These are phyloP conservation scores for Jatropha multifida DNA, from an alignment of 441 rosid genomes.

Conservation along the genomic window DNA sequence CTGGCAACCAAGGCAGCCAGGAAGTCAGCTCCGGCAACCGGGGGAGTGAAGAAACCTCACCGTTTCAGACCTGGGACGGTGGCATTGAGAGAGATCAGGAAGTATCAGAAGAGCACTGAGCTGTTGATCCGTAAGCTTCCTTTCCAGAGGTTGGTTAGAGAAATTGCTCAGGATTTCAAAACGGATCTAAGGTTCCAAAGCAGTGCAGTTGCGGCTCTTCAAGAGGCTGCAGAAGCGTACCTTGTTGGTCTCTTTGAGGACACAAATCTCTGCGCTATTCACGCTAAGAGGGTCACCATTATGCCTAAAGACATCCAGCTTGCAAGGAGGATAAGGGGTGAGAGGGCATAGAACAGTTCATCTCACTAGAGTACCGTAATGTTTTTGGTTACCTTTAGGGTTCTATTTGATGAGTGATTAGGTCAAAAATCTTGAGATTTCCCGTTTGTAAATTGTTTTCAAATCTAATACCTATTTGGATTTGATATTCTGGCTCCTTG, in stretches of 20 bases:
- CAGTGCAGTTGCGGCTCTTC: slow-evolving; percentile 6
- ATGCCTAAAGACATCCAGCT: slow-evolving; percentile 8
- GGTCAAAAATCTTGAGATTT: background rate
- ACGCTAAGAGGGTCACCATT: background rate
- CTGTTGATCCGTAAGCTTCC: slow-evolving; percentile 45
- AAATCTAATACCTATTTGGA: background rate
- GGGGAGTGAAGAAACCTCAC: slow-evolving; percentile 63
- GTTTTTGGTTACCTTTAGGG: no score
- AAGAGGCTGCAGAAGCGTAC: slow-evolving; percentile 5
- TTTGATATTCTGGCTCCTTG: background rate
- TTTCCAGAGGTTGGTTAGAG: background rate
- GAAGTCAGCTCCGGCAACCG: slow-evolving; percentile 58
- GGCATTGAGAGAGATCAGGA: slow-evolving; percentile 55
- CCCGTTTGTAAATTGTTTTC: background rate
- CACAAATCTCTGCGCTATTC: slow-evolving; percentile 4
- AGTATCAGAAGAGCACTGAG: slow-evolving; percentile 61
- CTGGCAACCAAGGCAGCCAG: slow-evolving; percentile 57
- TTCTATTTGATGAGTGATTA: no score
- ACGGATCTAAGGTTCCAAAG: slow-evolving; percentile 2
- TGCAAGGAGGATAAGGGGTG: slow-evolving; percentile 9
- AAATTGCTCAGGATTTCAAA: slow-evolving; percentile 10
- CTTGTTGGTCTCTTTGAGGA: slow-evolving; percentile 7
- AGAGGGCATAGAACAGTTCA: background rate
- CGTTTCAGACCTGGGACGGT: slow-evolving; percentile 62
- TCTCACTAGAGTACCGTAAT: background rate